Evolutionary conservation across 2,329 filamentous ascomycete species (phyloP), one percentile per base, ranked within the genome.

Genomic region (Bipolaris gigantea): DNA sequence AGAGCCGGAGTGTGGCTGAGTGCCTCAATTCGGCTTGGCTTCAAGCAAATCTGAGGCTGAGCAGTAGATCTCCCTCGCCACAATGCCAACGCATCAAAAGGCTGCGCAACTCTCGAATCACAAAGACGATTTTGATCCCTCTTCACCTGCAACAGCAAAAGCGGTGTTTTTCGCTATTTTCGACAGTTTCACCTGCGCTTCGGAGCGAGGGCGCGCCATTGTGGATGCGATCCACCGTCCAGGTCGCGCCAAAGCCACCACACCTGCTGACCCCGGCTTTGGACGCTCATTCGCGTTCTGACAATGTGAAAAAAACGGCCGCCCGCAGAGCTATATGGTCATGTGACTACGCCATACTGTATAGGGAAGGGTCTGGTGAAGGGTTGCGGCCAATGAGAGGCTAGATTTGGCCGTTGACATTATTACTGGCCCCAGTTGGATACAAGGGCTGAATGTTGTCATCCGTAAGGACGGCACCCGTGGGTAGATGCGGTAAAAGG

Each of bases 1-100:
- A 52, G 53, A 67, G 69, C 66, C 70, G 59, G 59, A 62, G 57
- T 63, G 67, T 70, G 67, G 66, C 68, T 70, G 64, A 50, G 69
- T 66, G 64, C 63, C 57, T 60, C 48, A 43, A 57, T 42, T 57
- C 55, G 53, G 53, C 53, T 40, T 65, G 66, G 61, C 53, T 61
- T 56, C 62, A 61, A 45, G 16, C 23, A 40, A 47, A 62, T 25
- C 15, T 67, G 71, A 72, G 70, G 71, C 71, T 74, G 70, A 63
- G 70, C 53, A 39, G 34, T 43, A 41, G 62, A 65, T 67, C 64
- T 42, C 41, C 59, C 55, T 69, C 64, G 68, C 68, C 67, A 69
- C 66, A 55, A 49, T 65, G 67, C 65, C 68, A 71, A 60, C 68
- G 60, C 68, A 70, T 69, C 63, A 65, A 66, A 60, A 60, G 58